Evolutionary conservation across 768 basidiomycete genomes (phyloP).

Genomic region (Terana coerulea): DNA sequence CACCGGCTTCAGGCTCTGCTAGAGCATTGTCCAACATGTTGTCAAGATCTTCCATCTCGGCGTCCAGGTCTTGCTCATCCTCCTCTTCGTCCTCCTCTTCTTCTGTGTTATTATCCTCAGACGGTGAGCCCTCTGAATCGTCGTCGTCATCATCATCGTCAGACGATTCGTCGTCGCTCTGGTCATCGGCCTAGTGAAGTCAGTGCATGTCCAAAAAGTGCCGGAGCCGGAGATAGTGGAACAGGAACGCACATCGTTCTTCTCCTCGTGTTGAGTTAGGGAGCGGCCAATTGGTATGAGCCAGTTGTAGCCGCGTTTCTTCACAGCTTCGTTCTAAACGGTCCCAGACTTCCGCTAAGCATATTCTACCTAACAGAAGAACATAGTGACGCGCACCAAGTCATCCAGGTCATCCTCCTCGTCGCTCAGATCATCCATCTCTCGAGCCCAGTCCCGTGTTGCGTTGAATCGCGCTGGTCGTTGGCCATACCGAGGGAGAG

Average conservation of each 20-base stretch:
- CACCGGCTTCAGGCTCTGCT: conserved; percentile 34
- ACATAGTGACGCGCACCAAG: conserved; percentile 40
- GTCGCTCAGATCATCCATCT: conserved; percentile 82
- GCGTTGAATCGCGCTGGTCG: conserved; percentile 56
- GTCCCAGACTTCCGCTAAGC: conserved; percentile 1
- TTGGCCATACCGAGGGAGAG: conserved; percentile 45
- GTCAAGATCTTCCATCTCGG: conserved; percentile 56
- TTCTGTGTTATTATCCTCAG: conserved; percentile 37
- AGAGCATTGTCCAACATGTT: conserved; percentile 26
- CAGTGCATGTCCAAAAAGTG: background rate
- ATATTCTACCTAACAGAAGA: background rate
- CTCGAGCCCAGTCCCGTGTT: conserved; percentile 64
- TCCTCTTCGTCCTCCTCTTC: conserved; percentile 49
- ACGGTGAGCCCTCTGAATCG: conserved; percentile 46
- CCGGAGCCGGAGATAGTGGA: background rate
- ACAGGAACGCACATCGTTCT: conserved; percentile 58
- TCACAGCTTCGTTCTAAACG: conserved; percentile 52
- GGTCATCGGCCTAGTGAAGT: conserved; percentile 35
- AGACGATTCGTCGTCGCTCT: conserved; percentile 33
- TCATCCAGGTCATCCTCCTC: conserved; percentile 83
- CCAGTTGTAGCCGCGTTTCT: conserved; percentile 62
- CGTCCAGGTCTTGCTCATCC: conserved; percentile 52
- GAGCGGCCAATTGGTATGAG: conserved; percentile 71
- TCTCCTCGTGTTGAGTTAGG: conserved; percentile 76
- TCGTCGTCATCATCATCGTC: conserved; percentile 38